Base-by-base conservation (phyloP, 176 grass and related monocot species). In the Saccharum officinarum region DNA sequence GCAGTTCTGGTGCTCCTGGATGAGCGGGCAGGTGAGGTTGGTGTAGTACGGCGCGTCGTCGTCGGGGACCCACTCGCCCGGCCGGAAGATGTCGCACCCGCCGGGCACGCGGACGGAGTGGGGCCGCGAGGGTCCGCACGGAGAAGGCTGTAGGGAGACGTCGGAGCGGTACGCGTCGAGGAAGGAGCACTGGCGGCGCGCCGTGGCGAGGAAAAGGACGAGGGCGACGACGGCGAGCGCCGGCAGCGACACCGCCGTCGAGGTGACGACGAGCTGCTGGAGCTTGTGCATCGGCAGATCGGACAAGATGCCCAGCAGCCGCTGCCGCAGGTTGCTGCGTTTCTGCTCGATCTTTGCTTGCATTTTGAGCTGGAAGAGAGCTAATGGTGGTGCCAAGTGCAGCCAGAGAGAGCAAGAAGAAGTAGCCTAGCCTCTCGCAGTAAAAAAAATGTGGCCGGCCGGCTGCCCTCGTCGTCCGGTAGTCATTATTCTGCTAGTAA, bases 1-100 rank as follows among this genome's bases (percentile, higher is more conserved):
- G 88, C 94, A 95, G 83, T 95, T 95, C 86, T 95, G 94, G 88
- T 92, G 88, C 86, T 92, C 94, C 81, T 95, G 90, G 80, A 95
- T 95, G 23, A 63, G 31, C 38, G 61, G 65, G 83, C 94, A 95
- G 69, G 34, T 91, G 44, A 8, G 45, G 80, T 92, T 89, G 13
- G 86, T 92, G 86, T 95, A 95, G 88, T 92, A 90, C 3, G 93
- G 85, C 33, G 40, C 50, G 25, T 10, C 70, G 22, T 50, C 70
- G 49, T 81, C 70, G 4, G 76, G 81, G 41, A 88, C 81, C 89
- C 90, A 92, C 68, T 92, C 82, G 30, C 90, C 88, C 1, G 72
- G 63, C 0, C 33, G 59, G 78, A 88, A 92, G 28, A 92, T 82
- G 86, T 86, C 77, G 80, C 90, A 92, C 2, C 52, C 73, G n/a